phyloP scores from a whole-genome alignment of 2,329 filamentous ascomycete genomes.

The Penicillium italicum region DNA sequence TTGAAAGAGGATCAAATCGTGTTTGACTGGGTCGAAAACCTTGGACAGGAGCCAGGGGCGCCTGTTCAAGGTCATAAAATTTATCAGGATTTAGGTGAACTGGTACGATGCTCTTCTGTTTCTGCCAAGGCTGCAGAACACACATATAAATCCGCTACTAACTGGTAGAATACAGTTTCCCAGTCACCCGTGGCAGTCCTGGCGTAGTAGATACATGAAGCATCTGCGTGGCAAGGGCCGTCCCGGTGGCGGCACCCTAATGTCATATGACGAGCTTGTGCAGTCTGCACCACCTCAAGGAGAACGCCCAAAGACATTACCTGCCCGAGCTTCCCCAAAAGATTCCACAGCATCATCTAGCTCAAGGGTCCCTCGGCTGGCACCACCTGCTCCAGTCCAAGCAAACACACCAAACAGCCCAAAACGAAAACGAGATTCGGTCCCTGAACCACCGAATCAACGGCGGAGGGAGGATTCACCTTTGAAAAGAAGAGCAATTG shows the following conservation, averaged over 20 bases:
- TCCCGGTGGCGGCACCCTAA: constrained; percentile 28
- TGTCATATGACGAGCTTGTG: not conserved
- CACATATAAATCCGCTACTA: not conserved
- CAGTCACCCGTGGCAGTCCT: constrained; percentile 49
- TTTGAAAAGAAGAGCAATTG: constrained; percentile 11
- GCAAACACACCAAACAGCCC: not conserved
- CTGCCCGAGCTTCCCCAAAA: not conserved
- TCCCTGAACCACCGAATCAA: not conserved
- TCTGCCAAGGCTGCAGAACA: not conserved
- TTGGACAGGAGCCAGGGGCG: constrained; percentile 31
- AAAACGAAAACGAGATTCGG: constrained; percentile 25
- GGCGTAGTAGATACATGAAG: constrained; percentile 48
- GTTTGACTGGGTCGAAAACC: constrained; percentile 43
- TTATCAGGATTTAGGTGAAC: constrained; percentile 43
- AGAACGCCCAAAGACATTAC: constrained; percentile 6
- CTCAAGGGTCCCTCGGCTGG: not conserved
- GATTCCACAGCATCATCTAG: not conserved
- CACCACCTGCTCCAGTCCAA: not conserved
- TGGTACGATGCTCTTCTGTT: constrained; percentile 26
- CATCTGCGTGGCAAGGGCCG: constrained; percentile 35
- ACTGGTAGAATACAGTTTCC: constrained; percentile 34
- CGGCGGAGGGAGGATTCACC: not conserved
- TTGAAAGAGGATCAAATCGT: constrained; percentile 46
- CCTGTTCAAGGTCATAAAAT: constrained; percentile 42
- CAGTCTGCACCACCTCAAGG: not conserved